These are phyloP conservation scores for Rhizomucor miehei DNA, from an alignment of 371 early-diverging fungal genomes.

Conservation along the genomic window DNA sequence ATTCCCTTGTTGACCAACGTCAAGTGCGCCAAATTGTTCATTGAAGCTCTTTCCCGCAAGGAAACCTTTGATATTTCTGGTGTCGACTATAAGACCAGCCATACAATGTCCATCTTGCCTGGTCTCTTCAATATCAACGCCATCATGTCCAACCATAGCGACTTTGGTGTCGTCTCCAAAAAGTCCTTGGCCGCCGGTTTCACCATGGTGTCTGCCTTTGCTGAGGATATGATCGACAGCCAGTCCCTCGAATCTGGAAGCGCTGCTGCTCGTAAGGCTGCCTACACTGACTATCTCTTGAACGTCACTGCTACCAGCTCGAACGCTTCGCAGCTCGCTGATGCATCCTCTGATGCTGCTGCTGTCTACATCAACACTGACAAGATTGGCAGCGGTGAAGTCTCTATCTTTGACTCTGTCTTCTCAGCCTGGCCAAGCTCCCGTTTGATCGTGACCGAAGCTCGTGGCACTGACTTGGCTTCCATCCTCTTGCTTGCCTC, in stretches of 20 bases:
- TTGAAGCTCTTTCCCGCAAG: slow-evolving; percentile 88
- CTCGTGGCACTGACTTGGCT: slow-evolving; percentile 85
- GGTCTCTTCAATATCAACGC: slow-evolving; percentile 84
- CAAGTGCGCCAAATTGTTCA: slow-evolving; percentile 96
- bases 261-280: slow-evolving; percentile 51
- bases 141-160: slow-evolving; percentile 48
- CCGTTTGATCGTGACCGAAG: slow-evolving; percentile 78
- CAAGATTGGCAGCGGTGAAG: slow-evolving; percentile 48
- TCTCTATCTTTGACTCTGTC: slow-evolving; percentile 57
- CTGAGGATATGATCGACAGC: slow-evolving; percentile 53
- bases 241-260: slow-evolving; percentile 54
- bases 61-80: slow-evolving; percentile 71
- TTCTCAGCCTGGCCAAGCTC: slow-evolving; percentile 75
- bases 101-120: slow-evolving; percentile 79
- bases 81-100: slow-evolving; percentile 88
- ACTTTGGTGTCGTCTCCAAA: slow-evolving; percentile 63
- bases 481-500: slow-evolving; percentile 83
- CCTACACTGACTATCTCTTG: slow-evolving; percentile 76
- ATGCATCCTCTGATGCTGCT: slow-evolving; percentile 43
- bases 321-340: slow-evolving; percentile 46
- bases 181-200: slow-evolving; percentile 85
- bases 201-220: slow-evolving; percentile 67
- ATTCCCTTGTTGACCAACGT: slow-evolving; percentile 96
- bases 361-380: slow-evolving; percentile 60
- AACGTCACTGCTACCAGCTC: slow-evolving; percentile 65